A percentile compares a stretch with the other conserved stretches of the same genome.
phyloP scores from a whole-genome alignment of 169 alveolate genomes.

The Ichthyophthirius multifiliis region DNA sequence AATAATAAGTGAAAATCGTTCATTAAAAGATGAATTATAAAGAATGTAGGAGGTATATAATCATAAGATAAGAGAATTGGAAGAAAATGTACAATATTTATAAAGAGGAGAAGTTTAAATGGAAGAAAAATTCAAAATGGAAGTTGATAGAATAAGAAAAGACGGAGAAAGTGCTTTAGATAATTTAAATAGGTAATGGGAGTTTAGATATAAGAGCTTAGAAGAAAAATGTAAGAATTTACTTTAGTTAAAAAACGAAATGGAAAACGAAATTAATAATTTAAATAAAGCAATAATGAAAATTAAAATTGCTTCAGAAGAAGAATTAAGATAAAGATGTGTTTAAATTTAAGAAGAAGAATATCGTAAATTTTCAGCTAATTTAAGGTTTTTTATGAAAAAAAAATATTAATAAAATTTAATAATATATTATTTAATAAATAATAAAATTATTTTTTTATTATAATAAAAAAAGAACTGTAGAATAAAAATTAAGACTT shows the following conservation, averaged over 20 bases:
- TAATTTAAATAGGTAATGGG: neutral
- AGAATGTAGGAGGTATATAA: conserved; percentile 16
- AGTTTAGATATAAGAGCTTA: conserved; percentile 1
- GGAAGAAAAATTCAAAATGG: neutral
- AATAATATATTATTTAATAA: neutral
- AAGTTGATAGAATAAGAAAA: neutral
- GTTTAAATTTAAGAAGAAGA: conserved; percentile 15
- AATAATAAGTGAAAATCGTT: neutral
- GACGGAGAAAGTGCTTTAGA: neutral
- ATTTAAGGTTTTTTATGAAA: neutral
- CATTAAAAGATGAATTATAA: conserved; percentile 1
- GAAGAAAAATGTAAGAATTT: conserved; percentile 16
- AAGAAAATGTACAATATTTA: neutral
- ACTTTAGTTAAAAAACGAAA: neutral
- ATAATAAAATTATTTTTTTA: neutral
- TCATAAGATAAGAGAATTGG: conserved; percentile 4
- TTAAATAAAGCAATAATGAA: conserved; percentile 8
- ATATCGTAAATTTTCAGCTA: neutral
- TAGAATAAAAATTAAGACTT: conserved; percentile 12
- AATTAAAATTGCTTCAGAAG: conserved; percentile 11
- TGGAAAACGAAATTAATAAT: conserved; percentile 10
- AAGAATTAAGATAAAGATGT: conserved; percentile 16
- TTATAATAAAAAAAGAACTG: neutral
- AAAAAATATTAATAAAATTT: neutral
- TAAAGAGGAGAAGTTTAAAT: neutral